Conservation (phyloP, 225 moss, liverwort and hornwort species). For the Marchantia polymorpha region DNA sequence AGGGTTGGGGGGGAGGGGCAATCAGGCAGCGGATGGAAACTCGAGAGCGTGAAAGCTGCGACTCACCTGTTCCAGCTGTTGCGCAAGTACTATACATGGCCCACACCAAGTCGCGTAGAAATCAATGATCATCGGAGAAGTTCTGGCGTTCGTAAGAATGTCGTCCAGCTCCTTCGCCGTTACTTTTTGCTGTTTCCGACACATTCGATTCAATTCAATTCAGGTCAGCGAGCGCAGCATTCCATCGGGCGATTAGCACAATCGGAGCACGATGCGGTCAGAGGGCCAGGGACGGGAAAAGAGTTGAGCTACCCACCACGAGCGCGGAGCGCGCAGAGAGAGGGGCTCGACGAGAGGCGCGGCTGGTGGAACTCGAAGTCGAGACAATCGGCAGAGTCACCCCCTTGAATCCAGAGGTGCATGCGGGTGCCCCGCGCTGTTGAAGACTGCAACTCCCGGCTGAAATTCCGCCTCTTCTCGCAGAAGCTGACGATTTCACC, state of each 20-base stretch:
- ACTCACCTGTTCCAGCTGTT: constrained; percentile 81
- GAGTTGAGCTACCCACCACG: constrained; percentile 15
- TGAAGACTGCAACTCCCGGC: too few relatives aligned
- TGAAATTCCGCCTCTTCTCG: too few relatives aligned
- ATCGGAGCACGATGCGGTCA: background rate
- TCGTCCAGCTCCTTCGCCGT: constrained; percentile 85
- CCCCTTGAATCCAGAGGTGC: constrained; percentile 19
- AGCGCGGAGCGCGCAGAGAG: constrained; percentile 21
- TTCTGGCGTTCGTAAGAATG: constrained; percentile 77
- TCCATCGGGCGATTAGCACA: background rate
- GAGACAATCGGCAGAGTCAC: background rate
- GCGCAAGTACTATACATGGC: constrained; percentile 90
- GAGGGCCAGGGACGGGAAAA: background rate
- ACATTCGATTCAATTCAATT: background rate
- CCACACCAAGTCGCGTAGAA: constrained; percentile 99
- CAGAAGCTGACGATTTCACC: too few relatives aligned
- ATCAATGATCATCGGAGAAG: constrained; percentile 87
- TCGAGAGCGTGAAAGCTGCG: background rate
- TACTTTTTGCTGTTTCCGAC: constrained; percentile 74
- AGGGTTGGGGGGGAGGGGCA: too few relatives aligned
- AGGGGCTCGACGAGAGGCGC: background rate
- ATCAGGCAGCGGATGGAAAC: background rate
- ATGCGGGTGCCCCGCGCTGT: background rate
- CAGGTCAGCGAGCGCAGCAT: background rate
- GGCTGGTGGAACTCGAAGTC: background rate